These are phyloP conservation scores for Conoideocrella luteorostrata DNA, from an alignment of 2,329 filamentous ascomycete genomes.

Conservation along the genomic window DNA sequence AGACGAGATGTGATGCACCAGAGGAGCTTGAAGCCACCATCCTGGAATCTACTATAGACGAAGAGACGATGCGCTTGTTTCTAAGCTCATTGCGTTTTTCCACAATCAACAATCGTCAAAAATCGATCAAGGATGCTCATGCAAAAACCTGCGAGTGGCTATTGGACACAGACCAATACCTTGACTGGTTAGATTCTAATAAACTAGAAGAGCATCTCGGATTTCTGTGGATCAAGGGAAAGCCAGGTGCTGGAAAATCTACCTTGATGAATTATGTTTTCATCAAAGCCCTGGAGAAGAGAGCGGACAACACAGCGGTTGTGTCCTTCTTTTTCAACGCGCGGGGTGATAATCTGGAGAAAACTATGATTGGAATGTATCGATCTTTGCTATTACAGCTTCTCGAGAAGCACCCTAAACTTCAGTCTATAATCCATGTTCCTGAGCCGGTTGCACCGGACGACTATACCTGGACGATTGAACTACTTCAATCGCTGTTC, in stretches of 20 bases:
- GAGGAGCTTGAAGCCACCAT: too few species aligned
- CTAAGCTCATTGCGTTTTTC: too few species aligned
- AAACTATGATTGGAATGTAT: constrained; percentile 40
- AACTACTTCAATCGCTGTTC: not conserved
- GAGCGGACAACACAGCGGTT: not conserved
- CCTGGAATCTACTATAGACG: too few species aligned
- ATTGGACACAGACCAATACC: too few species aligned
- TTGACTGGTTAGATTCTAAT: too few species aligned
- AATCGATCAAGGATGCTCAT: too few species aligned
- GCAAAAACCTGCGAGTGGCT: too few species aligned
- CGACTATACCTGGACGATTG: not conserved
- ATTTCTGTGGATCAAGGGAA: constrained; percentile 10
- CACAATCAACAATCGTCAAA: too few species aligned
- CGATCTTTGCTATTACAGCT: constrained; percentile 42
- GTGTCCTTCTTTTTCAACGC: constrained; percentile 46
- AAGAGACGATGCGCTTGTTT: too few species aligned
- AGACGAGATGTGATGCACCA: too few species aligned
- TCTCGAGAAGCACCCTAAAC: constrained; percentile 16
- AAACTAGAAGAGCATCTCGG: too few species aligned
- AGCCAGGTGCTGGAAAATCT: constrained; percentile 11
- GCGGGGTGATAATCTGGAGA: constrained; percentile 36
- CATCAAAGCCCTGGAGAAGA: not conserved
- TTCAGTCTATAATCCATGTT: constrained; percentile 2
- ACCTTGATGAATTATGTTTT: constrained; percentile 9
- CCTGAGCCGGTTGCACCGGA: not conserved